A percentile compares a stretch with the other conserved stretches of the same genome.
Conservation (phyloP, 345 rosid genomes). For the Hirschfeldia incana region DNA sequence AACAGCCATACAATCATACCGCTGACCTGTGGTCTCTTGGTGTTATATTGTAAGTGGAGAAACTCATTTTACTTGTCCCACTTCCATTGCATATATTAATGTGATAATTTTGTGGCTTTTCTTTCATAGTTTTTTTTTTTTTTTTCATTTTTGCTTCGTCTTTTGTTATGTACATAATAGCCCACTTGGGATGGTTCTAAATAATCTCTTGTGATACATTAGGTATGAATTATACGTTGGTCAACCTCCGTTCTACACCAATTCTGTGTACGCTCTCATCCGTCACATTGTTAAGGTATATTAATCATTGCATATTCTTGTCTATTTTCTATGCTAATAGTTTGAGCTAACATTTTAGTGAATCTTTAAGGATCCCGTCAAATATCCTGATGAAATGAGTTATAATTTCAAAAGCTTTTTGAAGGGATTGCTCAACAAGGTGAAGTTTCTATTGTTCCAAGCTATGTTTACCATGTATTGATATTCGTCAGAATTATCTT, state of each 20-base stretch:
- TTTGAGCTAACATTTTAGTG: conserved; percentile 42
- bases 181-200: conserved; percentile 13
- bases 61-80: conserved; percentile 6
- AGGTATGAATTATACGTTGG: conserved; percentile 98
- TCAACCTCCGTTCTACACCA: conserved; percentile 97
- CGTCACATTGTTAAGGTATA: conserved; percentile 94
- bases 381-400: conserved; percentile 95
- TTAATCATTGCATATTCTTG: conserved; percentile 15
- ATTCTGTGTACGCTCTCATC: conserved; percentile 96
- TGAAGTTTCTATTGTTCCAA: conserved; percentile 24
- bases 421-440: conserved; percentile 96
- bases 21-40: conserved; percentile 99
- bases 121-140: not conserved
- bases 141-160: not conserved
- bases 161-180: conserved; percentile 16
- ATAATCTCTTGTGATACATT: conserved; percentile 28
- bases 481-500: conserved; percentile 8
- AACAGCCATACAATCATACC: conserved; percentile 98
- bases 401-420: conserved; percentile 78
- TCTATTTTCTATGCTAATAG: conserved; percentile 20
- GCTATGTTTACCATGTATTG: conserved; percentile 2
- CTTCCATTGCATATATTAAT: conserved; percentile 10
- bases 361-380: conserved; percentile 85
- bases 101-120: conserved; percentile 3
- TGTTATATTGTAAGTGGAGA: conserved; percentile 76